Evolutionary conservation across 2,329 filamentous ascomycete genomes (phyloP).

Genomic region (Pseudocercospora musae): DNA sequence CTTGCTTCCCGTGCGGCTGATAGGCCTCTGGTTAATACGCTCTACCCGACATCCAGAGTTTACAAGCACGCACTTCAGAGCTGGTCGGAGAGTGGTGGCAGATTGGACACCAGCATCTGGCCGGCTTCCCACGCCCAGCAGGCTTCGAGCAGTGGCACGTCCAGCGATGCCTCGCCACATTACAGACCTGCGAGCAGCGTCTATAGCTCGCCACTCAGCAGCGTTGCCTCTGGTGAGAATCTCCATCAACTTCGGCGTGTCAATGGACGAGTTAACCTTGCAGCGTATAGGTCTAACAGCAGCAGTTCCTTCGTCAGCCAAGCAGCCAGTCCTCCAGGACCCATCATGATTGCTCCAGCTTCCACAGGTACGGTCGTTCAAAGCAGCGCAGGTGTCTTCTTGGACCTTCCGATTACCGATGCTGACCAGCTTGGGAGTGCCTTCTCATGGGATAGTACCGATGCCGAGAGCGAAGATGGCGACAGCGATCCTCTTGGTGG

Average conservation of each 20-base stretch:
- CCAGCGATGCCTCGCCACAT: background rate
- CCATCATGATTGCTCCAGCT: background rate
- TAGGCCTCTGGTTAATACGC: background rate
- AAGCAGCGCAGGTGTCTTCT: background rate
- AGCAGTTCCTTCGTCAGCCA: background rate
- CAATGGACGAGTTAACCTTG: background rate
- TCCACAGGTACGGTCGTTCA: background rate
- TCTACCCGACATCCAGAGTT: background rate
- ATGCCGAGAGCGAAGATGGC: background rate
- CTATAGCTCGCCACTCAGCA: background rate
- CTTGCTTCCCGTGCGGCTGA: background rate
- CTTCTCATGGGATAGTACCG: slow-evolving; percentile 2
- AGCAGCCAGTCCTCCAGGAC: background rate
- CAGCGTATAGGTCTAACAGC: background rate
- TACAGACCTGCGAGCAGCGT: background rate
- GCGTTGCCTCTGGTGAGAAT: background rate
- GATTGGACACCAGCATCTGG: slow-evolving; percentile 3
- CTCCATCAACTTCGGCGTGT: background rate
- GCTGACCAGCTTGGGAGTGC: slow-evolving; percentile 1
- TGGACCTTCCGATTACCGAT: background rate
- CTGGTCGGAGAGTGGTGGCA: slow-evolving; percentile 7
- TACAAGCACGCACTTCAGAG: slow-evolving; percentile 7
- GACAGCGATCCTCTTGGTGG: background rate
- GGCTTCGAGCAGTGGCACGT: background rate
- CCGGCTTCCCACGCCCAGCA: slow-evolving; percentile 4